A percentile compares a stretch with the other conserved stretches of the same genome.
Conservation (phyloP, 352 stramenopile genomes). For the Phytopythium chamaehyphon region DNA sequence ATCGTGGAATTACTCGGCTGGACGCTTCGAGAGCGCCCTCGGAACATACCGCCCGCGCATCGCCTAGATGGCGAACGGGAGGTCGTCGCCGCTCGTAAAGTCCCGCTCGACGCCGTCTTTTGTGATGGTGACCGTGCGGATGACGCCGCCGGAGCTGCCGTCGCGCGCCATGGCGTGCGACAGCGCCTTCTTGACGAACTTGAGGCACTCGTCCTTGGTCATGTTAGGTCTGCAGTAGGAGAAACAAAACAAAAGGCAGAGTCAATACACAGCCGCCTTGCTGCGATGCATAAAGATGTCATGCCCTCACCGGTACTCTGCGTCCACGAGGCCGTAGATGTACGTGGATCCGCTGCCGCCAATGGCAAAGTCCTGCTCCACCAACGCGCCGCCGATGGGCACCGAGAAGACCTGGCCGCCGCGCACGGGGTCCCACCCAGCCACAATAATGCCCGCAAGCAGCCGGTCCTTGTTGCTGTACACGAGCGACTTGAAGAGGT, state of each 20-base stretch:
- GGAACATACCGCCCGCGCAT: too few relatives aligned
- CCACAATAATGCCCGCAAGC: slow-evolving; percentile 96
- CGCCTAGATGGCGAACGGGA: slow-evolving; percentile 85
- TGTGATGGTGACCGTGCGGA: slow-evolving; percentile 95
- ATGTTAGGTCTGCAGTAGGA: slow-evolving; percentile 77
- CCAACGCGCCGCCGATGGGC: slow-evolving; percentile 93
- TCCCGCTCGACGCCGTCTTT: slow-evolving; percentile 89
- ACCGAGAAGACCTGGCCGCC: slow-evolving; percentile 96
- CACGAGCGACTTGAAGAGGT: slow-evolving; percentile 95
- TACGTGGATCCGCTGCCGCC: slow-evolving; percentile 97
- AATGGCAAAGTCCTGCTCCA: slow-evolving; percentile 97
- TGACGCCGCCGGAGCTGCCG: slow-evolving; percentile 97
- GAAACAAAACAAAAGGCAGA: neutral
- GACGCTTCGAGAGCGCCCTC: too few relatives aligned
- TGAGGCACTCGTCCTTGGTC: slow-evolving; percentile 95
- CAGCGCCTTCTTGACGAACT: slow-evolving; percentile 95
- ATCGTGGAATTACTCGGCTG: too few relatives aligned
- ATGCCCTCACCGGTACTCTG: slow-evolving; percentile 78
- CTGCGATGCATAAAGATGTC: neutral
- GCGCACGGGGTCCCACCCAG: slow-evolving; percentile 96
- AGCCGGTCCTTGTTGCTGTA: slow-evolving; percentile 99
- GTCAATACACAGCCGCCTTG: slow-evolving; percentile 1
- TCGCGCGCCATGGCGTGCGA: slow-evolving; percentile 98
- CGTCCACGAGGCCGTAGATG: slow-evolving; percentile 97
- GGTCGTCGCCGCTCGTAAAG: slow-evolving; percentile 89